Base-by-base conservation (phyloP, 495 filamentous ascomycete genomes). In the Hypoxylon crocopeplum region DNA sequence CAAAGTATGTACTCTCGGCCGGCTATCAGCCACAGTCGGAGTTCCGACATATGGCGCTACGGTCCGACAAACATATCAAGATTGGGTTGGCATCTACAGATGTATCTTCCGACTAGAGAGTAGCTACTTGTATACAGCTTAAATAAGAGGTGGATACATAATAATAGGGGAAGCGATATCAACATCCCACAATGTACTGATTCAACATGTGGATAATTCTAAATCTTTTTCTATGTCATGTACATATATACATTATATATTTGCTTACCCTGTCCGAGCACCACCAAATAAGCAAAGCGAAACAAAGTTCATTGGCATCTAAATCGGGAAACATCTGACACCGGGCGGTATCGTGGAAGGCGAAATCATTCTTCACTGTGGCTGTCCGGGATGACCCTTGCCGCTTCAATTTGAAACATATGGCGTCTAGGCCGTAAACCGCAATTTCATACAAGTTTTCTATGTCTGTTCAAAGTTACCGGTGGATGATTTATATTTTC, bases 1-100 rank as follows among this genome's bases (percentile, higher is more conserved):
- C n/a, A n/a, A n/a, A n/a, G n/a, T n/a, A n/a, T n/a, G n/a, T n/a
- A n/a, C n/a, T n/a, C n/a, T 3, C 4, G 32, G 32, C 3, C 16
- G 19, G 13, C 44, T 39, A 39, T n/a, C 45, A 61, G 45, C 58
- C 49, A 61, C 58, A 55, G 42, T 53, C 57, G 57, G 57, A 60
- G 41, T 53, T 60, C 57, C 57, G 57, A 52, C 29, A 24, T 15
- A 11, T 45, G 37, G 42, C 37, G 32, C 56, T 13, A 10, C 44
- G 27, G 44, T 21, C 44, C 27, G 44, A 47, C 13, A 20, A 17
- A 39, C 17, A 25, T 17, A 17, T 19, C 40, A 1, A 44, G 7
- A 5, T 44, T 5, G n/a, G 12, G n/a, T 15, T 10, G 32, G 5
- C n/a, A 4, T 5, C 32, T 11, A 34, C n/a, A 34, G 3, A 13